A percentile compares a stretch with the other conserved stretches of the same genome.
These are phyloP conservation scores for Cerrena zonata DNA, from an alignment of 1,284 basidiomycete species.

Conservation along the genomic window DNA sequence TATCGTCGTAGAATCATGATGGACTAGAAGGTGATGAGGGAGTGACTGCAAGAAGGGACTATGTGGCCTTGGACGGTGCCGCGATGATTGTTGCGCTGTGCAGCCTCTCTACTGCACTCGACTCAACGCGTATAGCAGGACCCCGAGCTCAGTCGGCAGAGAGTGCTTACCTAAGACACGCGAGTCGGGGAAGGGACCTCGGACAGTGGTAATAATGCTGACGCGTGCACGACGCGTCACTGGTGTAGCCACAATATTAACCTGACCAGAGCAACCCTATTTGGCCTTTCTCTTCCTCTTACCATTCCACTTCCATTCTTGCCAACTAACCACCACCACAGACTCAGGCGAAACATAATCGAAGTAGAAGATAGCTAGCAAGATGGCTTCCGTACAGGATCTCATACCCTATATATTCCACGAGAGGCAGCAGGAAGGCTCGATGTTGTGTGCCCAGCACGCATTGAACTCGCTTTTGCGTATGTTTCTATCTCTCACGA, in stretches of 20 bases:
- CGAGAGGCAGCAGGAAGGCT: slow-evolving; percentile 68
- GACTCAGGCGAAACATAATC: not conserved
- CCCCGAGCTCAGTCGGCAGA: not conserved
- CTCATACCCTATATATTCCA: slow-evolving; percentile 64
- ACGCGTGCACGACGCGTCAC: slow-evolving; percentile 25
- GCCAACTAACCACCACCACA: slow-evolving; percentile 2
- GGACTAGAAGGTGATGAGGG: slow-evolving; percentile 1
- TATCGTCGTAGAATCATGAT: slow-evolving; percentile 23
- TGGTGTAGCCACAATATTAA: not conserved
- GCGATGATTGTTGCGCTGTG: not conserved
- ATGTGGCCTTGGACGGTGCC: not conserved
- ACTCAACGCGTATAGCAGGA: slow-evolving; percentile 6
- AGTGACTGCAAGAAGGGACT: not conserved
- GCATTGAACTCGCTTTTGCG: slow-evolving; percentile 76
- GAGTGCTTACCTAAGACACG: slow-evolving; percentile 32
- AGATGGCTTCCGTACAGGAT: slow-evolving; percentile 53
- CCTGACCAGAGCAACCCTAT: slow-evolving; percentile 1
- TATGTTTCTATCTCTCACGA: too few species aligned
- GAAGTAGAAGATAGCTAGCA: not conserved
- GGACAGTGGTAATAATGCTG: slow-evolving; percentile 10
- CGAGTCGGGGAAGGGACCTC: slow-evolving; percentile 21
- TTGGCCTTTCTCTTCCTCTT: not conserved
- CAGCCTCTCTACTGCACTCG: slow-evolving; percentile 4
- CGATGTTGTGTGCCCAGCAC: slow-evolving; percentile 83
- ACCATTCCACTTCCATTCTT: not conserved